A percentile compares a stretch with the other conserved stretches of the same genome.
phyloP scores from a whole-genome alignment of 768 basidiomycete genomes.

The Tylopilus felleus region DNA sequence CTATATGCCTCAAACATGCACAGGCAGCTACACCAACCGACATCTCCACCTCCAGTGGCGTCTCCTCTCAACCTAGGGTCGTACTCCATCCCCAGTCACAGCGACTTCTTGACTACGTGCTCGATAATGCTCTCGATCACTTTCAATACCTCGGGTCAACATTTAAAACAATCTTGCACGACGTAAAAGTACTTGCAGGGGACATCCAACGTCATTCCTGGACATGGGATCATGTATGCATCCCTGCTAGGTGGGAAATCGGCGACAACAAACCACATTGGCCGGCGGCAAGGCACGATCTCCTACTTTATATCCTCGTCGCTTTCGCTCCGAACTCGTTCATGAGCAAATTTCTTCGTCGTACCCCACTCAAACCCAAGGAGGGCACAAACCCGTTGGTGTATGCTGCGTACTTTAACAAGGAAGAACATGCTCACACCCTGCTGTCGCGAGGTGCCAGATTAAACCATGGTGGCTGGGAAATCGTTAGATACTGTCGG shows the following conservation, averaged over 20 bases:
- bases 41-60: background rate
- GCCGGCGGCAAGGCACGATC: background rate
- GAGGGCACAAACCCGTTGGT: background rate
- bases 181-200: background rate
- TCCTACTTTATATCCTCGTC: background rate
- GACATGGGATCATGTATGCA: background rate
- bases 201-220: background rate
- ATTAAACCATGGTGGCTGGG: background rate
- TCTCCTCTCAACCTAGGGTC: background rate
- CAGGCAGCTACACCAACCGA: background rate
- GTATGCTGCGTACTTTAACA: background rate
- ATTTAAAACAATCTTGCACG: background rate
- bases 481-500: background rate
- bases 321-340: background rate
- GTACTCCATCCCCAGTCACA: background rate
- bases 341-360: background rate
- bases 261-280: background rate
- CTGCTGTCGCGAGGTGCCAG: background rate
- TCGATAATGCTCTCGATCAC: background rate
- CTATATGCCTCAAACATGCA: background rate
- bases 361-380: background rate
- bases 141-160: background rate
- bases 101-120: background rate
- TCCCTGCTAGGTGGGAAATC: background rate
- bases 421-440: background rate